Evolutionary conservation across 495 filamentous ascomycete genomes (phyloP).

Genomic region (Penicillium mononematosum): DNA sequence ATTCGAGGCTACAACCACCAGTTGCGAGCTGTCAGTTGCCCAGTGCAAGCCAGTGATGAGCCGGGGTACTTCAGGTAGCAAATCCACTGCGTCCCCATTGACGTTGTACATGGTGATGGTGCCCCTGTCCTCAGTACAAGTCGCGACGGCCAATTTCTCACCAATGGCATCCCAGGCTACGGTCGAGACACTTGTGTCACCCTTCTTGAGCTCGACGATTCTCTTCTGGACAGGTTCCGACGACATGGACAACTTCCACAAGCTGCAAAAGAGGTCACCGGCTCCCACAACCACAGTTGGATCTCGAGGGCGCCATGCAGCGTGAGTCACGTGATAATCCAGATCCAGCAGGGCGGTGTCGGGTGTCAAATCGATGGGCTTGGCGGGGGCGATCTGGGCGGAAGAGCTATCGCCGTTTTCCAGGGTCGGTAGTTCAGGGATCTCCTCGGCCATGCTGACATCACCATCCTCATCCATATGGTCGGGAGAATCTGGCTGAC

Average conservation of each 20-base stretch:
- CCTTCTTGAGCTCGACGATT: conserved; percentile 36
- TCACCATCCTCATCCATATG: conserved; percentile 44
- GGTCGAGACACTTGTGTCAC: conserved; percentile 46
- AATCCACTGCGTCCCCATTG: conserved; percentile 55
- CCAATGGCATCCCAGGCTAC: conserved; percentile 74
- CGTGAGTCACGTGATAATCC: conserved; percentile 64
- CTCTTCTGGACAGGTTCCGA: conserved; percentile 41
- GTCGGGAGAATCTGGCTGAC: conserved; percentile 19
- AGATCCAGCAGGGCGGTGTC: conserved; percentile 64
- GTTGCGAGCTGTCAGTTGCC: conserved; percentile 37
- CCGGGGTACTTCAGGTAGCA: conserved; percentile 47
- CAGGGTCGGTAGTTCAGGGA: conserved; percentile 57
- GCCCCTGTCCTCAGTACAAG: conserved; percentile 59
- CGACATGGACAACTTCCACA: conserved; percentile 65
- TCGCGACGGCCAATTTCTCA: conserved; percentile 65
- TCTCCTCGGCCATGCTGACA: conserved; percentile 43
- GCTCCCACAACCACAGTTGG: conserved; percentile 70
- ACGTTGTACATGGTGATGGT: conserved; percentile 67
- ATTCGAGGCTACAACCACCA: conserved; percentile 47
- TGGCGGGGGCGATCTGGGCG: conserved; percentile 59
- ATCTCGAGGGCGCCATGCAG: conserved; percentile 76
- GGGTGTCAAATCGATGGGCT: conserved; percentile 61
- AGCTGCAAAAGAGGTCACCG: conserved; percentile 74
- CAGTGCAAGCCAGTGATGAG: conserved; percentile 47
- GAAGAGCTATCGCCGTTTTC: conserved; percentile 67